Percentiles rank a stretch among this genome's conserved stretches.
Conservation (phyloP, 108 stramenopile species). For the Skeletonema potamos region DNA sequence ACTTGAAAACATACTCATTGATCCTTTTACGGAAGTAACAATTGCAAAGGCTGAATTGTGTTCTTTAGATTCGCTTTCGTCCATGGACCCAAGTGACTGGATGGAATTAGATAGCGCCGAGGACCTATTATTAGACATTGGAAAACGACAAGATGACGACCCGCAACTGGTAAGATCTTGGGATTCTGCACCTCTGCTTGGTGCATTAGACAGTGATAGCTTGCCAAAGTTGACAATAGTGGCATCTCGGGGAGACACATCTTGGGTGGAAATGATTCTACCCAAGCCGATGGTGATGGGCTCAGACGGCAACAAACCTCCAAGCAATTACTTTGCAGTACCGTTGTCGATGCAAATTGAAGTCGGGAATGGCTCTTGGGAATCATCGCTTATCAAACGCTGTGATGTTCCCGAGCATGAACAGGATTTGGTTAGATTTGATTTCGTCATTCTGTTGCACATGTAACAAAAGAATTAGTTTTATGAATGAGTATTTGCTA, state of each 20-base stretch:
- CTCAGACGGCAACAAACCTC: not conserved
- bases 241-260: slow-evolving; percentile 48
- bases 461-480: not conserved
- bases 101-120: slow-evolving; percentile 58
- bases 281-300: not conserved
- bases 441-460: slow-evolving; percentile 18
- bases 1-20: slow-evolving; percentile 55
- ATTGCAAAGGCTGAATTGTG: slow-evolving; percentile 31
- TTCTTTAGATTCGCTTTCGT: slow-evolving; percentile 13
- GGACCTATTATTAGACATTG: slow-evolving; percentile 71
- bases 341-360: slow-evolving; percentile 71
- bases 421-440: slow-evolving; percentile 30
- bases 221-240: slow-evolving; percentile 40
- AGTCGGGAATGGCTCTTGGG: slow-evolving; percentile 84
- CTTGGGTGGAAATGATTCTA: slow-evolving; percentile 62
- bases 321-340: slow-evolving; percentile 36
- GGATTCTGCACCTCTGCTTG: slow-evolving; percentile 44
- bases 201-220: slow-evolving; percentile 1
- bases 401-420: slow-evolving; percentile 21
- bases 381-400: slow-evolving; percentile 67
- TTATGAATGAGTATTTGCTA: not conserved
- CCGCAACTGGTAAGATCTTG: slow-evolving; percentile 61
- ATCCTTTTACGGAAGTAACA: slow-evolving; percentile 44
- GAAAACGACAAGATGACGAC: slow-evolving; percentile 49
- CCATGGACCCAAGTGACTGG: slow-evolving; percentile 37